These are phyloP conservation scores for Colletotrichum sp. DNA, from an alignment of 2,329 filamentous ascomycete genomes.

Conservation along the genomic window DNA sequence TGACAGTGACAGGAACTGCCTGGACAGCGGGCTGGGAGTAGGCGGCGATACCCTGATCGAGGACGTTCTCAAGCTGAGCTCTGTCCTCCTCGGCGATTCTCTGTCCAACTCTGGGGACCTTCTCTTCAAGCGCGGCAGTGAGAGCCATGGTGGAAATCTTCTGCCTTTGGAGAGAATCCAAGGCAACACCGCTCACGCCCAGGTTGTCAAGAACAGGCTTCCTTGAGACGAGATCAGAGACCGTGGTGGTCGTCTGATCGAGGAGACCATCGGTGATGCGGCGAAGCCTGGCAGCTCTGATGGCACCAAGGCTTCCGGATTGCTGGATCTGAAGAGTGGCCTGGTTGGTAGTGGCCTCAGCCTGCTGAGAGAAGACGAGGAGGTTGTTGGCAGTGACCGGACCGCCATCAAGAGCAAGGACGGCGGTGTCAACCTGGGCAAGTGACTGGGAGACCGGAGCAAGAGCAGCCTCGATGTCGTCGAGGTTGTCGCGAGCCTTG, in stretches of 20 bases:
- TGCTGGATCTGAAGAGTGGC: slow-evolving; percentile 30
- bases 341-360: slow-evolving; percentile 19
- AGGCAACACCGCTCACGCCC: slow-evolving; percentile 27
- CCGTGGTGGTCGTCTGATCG: slow-evolving; percentile 25
- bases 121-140: slow-evolving; percentile 28
- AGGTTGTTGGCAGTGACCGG: slow-evolving; percentile 15
- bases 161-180: slow-evolving; percentile 26
- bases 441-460: slow-evolving; percentile 4
- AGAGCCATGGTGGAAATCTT: slow-evolving; percentile 24
- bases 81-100: slow-evolving; percentile 28
- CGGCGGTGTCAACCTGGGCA: slow-evolving; percentile 1
- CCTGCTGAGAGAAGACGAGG: slow-evolving; percentile 7
- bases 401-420: slow-evolving; percentile 7
- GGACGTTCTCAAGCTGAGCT: slow-evolving; percentile 24
- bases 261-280: slow-evolving; percentile 24
- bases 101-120: slow-evolving; percentile 30
- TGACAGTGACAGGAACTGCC: background rate
- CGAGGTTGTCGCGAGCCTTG: background rate
- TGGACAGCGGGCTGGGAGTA: slow-evolving; percentile 13
- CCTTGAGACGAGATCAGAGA: slow-evolving; percentile 25
- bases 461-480: slow-evolving; percentile 5
- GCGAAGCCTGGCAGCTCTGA: slow-evolving; percentile 24
- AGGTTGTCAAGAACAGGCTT: slow-evolving; percentile 30
- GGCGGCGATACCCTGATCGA: slow-evolving; percentile 25
- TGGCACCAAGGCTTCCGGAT: slow-evolving; percentile 21